Conservation (phyloP, 2,329 filamentous ascomycete genomes). For the Xylaria sp. region DNA sequence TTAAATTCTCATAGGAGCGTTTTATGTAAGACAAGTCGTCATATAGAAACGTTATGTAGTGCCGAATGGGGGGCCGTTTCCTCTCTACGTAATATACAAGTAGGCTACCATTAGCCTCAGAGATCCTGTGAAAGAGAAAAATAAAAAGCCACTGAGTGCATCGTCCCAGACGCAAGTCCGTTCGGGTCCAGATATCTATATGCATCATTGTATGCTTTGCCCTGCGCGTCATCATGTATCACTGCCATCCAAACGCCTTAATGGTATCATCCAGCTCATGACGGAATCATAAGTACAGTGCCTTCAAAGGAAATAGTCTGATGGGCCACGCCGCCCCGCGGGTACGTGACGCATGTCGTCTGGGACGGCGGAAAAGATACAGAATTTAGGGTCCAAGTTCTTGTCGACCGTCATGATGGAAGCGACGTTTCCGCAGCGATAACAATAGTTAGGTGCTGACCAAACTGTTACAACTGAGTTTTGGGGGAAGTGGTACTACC, state of each 20-base stretch:
- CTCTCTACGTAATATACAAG: constrained; percentile 36
- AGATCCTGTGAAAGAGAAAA: constrained; percentile 19
- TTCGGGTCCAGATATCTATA: constrained; percentile 34
- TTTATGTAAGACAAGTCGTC: constrained; percentile 1
- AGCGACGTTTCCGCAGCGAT: constrained; percentile 94
- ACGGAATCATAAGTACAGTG: constrained; percentile 40
- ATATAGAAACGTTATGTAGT: constrained; percentile 15
- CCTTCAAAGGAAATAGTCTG: constrained; percentile 74
- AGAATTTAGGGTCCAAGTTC: constrained; percentile 89
- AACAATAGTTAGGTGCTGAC: constrained; percentile 97
- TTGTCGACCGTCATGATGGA: constrained; percentile 94
- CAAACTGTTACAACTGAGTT: constrained; percentile 98
- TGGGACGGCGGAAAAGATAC: constrained; percentile 89
- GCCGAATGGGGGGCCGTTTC: constrained; percentile 19
- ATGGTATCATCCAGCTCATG: constrained; percentile 48
- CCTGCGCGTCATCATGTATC: constrained; percentile 33
- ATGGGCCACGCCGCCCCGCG: constrained; percentile 72
- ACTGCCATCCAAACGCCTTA: constrained; percentile 40
- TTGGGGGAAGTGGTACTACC: constrained; percentile 88
- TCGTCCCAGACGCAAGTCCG: constrained; percentile 19
- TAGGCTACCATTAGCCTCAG: constrained; percentile 11
- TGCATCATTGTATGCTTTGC: constrained; percentile 27
- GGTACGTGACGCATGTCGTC: constrained; percentile 85
- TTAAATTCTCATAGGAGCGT: not conserved
- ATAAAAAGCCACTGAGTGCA: constrained; percentile 22